These are phyloP conservation scores for Cercophora scortea DNA, from an alignment of 495 filamentous ascomycete genomes.

Conservation along the genomic window DNA sequence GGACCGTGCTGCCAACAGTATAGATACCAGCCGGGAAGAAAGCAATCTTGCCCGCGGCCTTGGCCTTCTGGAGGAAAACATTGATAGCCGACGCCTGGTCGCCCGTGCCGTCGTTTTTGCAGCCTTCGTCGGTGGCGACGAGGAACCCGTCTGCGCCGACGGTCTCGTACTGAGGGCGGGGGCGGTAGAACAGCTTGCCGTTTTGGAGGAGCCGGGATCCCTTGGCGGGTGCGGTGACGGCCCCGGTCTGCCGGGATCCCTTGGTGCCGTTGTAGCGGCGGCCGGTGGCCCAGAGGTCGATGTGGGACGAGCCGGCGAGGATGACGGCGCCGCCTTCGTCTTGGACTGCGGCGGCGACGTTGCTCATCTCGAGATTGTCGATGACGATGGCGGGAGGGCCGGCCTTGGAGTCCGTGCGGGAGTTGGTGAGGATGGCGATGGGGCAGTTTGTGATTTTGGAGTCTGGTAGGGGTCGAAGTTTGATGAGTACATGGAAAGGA, in stretches of 20 bases:
- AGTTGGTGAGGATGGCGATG: slow-evolving; percentile 48
- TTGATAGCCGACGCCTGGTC: slow-evolving; percentile 13
- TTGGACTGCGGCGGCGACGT: no score
- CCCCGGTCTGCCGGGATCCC: slow-evolving; percentile 27
- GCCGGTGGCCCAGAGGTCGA: slow-evolving; percentile 53
- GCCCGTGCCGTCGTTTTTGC: slow-evolving; percentile 23
- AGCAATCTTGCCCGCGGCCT: slow-evolving; percentile 44
- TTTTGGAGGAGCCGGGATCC: slow-evolving; percentile 37
- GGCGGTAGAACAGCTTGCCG: slow-evolving; percentile 41
- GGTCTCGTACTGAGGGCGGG: slow-evolving; percentile 53
- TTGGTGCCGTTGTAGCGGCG: slow-evolving; percentile 41
- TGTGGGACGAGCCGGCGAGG: no score
- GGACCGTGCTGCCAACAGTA: slow-evolving; percentile 18
- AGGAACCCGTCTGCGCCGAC: slow-evolving; percentile 38
- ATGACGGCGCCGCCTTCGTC: no score
- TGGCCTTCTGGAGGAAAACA: slow-evolving; percentile 43
- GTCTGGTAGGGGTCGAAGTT: no score
- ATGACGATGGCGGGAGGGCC: no score
- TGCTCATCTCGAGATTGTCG: no score
- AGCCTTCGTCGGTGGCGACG: slow-evolving; percentile 16
- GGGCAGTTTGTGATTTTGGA: no score
- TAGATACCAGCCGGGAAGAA: slow-evolving; percentile 27
- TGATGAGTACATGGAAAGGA: no score
- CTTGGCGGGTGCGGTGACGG: slow-evolving; percentile 35
- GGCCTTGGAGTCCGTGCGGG: slow-evolving; percentile 5